Evolutionary conservation across 805 yeast species (phyloP).

Genomic region (Kuraishia piskuri): DNA sequence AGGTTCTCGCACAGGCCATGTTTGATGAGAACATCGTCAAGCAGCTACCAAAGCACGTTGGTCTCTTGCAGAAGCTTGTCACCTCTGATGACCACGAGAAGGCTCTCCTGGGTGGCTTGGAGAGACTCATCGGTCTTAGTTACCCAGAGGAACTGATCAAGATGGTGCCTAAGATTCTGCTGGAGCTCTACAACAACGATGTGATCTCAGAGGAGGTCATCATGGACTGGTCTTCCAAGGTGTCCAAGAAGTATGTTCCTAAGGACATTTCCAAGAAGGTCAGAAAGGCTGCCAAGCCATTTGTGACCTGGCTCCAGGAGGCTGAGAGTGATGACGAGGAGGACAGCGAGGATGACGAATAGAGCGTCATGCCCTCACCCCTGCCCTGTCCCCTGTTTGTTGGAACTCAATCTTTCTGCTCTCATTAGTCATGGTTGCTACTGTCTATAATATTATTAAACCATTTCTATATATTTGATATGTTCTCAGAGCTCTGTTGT

Average conservation of each 20-base stretch:
- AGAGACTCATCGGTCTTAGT: conserved; percentile 81
- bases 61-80: conserved; percentile 73
- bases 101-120: conserved; percentile 92
- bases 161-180: conserved; percentile 71
- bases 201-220: conserved; percentile 77
- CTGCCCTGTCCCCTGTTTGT: not conserved
- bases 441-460: not conserved
- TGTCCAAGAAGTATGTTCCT: conserved; percentile 87
- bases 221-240: conserved; percentile 80
- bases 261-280: conserved; percentile 90
- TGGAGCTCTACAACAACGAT: conserved; percentile 76
- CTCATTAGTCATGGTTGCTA: too few species aligned
- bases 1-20: conserved; percentile 86
- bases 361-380: not conserved
- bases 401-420: not conserved
- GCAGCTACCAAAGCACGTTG: conserved; percentile 70
- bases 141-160: conserved; percentile 61
- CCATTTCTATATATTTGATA: not conserved
- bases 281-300: conserved; percentile 93
- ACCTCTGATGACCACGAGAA: conserved; percentile 64
- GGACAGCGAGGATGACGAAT: not conserved
- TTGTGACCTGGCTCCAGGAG: conserved; percentile 87
- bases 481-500: not conserved
- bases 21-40: conserved; percentile 70
- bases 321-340: conserved; percentile 62